These are phyloP conservation scores for Phialophora expanda DNA, from an alignment of 2,329 filamentous ascomycete species.

Conservation along the genomic window DNA sequence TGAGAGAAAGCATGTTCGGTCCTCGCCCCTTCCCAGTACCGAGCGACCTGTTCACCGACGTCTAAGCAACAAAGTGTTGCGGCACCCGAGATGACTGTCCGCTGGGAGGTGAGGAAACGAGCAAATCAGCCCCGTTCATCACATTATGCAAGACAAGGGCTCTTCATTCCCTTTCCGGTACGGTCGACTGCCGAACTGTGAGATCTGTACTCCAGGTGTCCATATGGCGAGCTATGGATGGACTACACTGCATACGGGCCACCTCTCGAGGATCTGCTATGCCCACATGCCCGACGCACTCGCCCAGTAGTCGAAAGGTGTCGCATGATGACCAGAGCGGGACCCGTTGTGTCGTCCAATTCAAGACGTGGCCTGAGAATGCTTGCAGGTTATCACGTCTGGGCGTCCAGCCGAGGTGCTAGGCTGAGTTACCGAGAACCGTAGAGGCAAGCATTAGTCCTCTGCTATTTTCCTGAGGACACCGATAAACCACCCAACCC, in stretches of 20 bases:
- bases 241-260: neutral
- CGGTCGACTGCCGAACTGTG: neutral
- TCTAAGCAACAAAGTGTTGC: neutral
- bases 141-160: neutral
- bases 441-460: neutral
- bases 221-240: neutral
- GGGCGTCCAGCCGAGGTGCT: neutral
- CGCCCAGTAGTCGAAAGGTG: neutral
- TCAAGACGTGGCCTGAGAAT: neutral
- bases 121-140: neutral
- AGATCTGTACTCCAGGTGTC: neutral
- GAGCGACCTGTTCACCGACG: neutral
- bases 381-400: neutral
- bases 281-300: neutral
- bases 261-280: neutral
- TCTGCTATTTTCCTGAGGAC: neutral
- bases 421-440: neutral
- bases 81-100: neutral
- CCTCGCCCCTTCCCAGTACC: neutral
- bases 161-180: constrained; percentile 1
- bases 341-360: neutral
- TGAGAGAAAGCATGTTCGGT: neutral
- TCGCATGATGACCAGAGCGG: neutral
- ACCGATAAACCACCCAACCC: neutral
- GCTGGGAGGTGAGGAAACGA: neutral